Base-by-base conservation (phyloP, 371 early-diverging fungal species). In the Mucor indicus region DNA sequence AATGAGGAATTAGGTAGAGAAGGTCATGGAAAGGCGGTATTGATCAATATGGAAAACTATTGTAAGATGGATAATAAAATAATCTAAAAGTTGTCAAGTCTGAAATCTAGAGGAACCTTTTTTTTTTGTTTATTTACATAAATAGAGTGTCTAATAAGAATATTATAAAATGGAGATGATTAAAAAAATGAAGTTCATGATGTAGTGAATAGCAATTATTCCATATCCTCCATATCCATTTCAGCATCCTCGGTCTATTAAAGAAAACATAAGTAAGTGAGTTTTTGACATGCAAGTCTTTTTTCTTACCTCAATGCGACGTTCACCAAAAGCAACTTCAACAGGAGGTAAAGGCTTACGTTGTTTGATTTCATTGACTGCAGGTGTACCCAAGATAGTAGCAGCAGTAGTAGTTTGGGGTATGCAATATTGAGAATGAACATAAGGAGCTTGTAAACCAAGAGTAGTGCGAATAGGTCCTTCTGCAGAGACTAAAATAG, bases 401-500 rank as follows among this genome's bases (percentile, higher is more conserved):
- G 72, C 63, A 44, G 66, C 66, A 29, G 50, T 55, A 1, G 80
- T 75, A 53, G 62, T 55, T 42, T 63, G 55, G 29, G 81, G 81
- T 60, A 85, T 65, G 50, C 70, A 66, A 49, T 78, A 81, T 49
- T 79, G 82, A 37, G 86, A 86, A 57, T 86, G 87, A 21, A 90
- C 84, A 63, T 77, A 91, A 32, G 91, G 89, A 36, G 85, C 53
- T 13, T 66, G 51, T 24, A 72, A 67, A 10, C 75, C 38, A 21
- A 67, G 63, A 6, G 91, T 93, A 46, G 87, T 80, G 53, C 87
- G 82, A 41, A 85, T 63, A 30, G 85, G 75, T 24, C 91, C 95
- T 41, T 72, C 80, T 25, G 90, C 76, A 41, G 85, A 74, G 27
- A 95, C 70, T 47, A 95, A 70, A 23, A 87, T 90, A 1, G 97